Evolutionary conservation across 2,329 filamentous ascomycete genomes (phyloP), one percentile per base, ranked within the genome.

Genomic region (Zymoseptoria passerinii): DNA sequence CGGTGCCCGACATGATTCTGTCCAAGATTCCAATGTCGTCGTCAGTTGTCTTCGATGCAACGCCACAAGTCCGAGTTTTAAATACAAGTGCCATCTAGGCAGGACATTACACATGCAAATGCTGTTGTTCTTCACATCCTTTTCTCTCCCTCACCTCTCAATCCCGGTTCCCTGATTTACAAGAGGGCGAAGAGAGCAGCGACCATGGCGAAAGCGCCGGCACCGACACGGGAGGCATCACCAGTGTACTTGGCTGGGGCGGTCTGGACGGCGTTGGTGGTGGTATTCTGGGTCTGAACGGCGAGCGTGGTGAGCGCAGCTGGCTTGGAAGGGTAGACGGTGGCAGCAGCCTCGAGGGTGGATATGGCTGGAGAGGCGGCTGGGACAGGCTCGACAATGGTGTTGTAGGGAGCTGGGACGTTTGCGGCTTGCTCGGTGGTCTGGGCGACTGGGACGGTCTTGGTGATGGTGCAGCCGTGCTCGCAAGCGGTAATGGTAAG

Each of bases 401-500:
- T 44, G 7, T 13, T 16, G 35, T 44, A 5, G n/a, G 35, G 35
- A n/a, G 35, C 16, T 44, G 35, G 35, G 35, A n/a, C 35, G 3
- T 44, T 44, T n/a, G 10, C 35, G 35, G 35, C 13, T 4, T 44
- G 35, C 13, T 44, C 35, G 50, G 10, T n/a, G 16, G 50, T 52
- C n/a, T 52, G 50, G 7, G 7, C 9, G 23, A 52, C 16, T 6
- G 50, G 23, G n/a, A 28, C 18, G 19, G 50, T 52, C 50, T 52
- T 52, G 19, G 28, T 28, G 2, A 52, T 8, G 7, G 23, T 28
- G 50, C 50, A 52, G 50, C 50, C 50, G 50, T 52, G 23, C 23
- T 52, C 23, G 50, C 50, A 52, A 28, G 23, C 50, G 16, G 65
- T 65, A 58, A 68, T 63, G 28, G 64, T 66, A n/a, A 65, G 55